Conservation (phyloP, 345 rosid species). For the Eucalyptus polybractea region DNA sequence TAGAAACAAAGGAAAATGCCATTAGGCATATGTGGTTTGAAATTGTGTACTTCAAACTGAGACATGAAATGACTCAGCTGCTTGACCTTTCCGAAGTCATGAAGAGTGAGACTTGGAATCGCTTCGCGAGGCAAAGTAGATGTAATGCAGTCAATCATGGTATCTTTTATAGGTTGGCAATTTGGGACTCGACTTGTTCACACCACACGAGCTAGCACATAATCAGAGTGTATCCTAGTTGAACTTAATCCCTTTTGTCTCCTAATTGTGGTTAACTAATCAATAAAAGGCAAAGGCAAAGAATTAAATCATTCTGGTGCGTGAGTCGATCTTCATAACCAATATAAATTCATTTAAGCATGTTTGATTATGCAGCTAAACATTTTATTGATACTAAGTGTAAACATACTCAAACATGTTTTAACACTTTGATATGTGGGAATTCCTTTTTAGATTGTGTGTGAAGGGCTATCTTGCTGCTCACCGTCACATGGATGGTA, state of each 20-base stretch:
- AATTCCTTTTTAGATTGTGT: slow-evolving; percentile 41
- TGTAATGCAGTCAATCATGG: not conserved
- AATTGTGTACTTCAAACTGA: slow-evolving; percentile 96
- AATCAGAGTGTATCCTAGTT: not conserved
- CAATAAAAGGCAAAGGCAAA: not conserved
- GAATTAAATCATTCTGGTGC: not conserved
- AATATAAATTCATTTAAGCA: not conserved
- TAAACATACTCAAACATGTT: not conserved
- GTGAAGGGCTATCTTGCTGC: slow-evolving; percentile 90
- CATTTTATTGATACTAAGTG: not conserved
- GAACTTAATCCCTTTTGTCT: not conserved
- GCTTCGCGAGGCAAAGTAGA: slow-evolving; percentile 53
- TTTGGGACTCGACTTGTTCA: not conserved
- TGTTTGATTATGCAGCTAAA: not conserved
- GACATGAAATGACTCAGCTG: slow-evolving; percentile 98
- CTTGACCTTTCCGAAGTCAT: slow-evolving; percentile 84
- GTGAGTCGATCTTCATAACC: not conserved
- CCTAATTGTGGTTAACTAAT: not conserved
- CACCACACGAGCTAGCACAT: not conserved
- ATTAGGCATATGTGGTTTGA: slow-evolving; percentile 57
- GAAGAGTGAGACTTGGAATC: slow-evolving; percentile 86
- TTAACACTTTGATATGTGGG: not conserved
- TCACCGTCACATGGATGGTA: slow-evolving; percentile 83
- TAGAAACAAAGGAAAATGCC: not conserved
- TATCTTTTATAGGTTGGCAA: not conserved